Evolutionary conservation across 805 yeast species (phyloP), one percentile per base, ranked within the genome.

Genomic region (Yueomyces sinensis): DNA sequence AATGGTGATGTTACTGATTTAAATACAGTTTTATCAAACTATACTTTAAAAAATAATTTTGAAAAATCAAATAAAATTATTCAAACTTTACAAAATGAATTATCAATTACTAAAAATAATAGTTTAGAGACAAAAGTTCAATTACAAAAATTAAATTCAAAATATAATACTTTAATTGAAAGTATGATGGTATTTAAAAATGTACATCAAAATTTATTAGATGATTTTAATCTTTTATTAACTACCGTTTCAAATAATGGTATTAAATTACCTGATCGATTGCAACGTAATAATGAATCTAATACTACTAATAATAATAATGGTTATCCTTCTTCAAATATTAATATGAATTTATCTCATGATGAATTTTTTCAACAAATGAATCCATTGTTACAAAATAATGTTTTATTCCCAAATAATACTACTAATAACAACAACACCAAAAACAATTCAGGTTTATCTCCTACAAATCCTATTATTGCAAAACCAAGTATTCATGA

Each of bases 131-230:
- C 47, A 2, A 53, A 51, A 34, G 37, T 46, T 3, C 72, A 67
- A 16, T 37, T 67, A 11, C 62, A 62, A 29, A 45, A 59, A 4
- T 48, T 76, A 41, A 65, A 70, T 31, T 63, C 68, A 16, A 76
- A 76, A 49, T 79, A 77, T 46, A 74, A 76, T 41, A 71, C 79
- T 1, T 63, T 80, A 14, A 62, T 80, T 29, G 81, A 77, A 35
- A 68, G 74, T 39, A 54, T 79, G 32, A 63, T 79, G 11, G 61
- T 74, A 0, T 56, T 76, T 40, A 74, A 74, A 44, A 61, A 66
- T 14, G 60, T 66, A 9, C 72, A 75, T 49, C 83, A 77, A 43
- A 61, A 76, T 29, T 66, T 70, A 43, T 63, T 68, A 34, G 59
- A 65, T 29, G 66, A 76, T 32, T 63, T 81, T 42, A 64, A 64